Percentiles rank a stretch among this genome's conserved stretches.
Evolutionary conservation across 2,329 filamentous ascomycete species (phyloP).

Genomic region (Daldinia eschscholtzii): DNA sequence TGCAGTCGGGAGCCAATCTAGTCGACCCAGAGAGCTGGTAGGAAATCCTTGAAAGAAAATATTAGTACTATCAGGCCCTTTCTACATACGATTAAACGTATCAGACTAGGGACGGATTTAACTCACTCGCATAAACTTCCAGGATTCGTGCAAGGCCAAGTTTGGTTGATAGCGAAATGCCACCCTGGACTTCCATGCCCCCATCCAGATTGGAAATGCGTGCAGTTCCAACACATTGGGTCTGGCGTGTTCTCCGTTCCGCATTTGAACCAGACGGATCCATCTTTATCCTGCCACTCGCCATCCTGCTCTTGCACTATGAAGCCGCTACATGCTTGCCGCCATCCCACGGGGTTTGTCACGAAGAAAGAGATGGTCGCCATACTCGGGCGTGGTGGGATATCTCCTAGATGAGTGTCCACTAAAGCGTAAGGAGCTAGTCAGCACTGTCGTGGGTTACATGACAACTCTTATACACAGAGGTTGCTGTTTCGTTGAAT

Average conservation of each 20-base stretch:
- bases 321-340: constrained; percentile 25
- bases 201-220: constrained; percentile 31
- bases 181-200: constrained; percentile 21
- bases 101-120: background rate
- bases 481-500: background rate
- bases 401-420: constrained; percentile 19
- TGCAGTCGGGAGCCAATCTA: constrained; percentile 17
- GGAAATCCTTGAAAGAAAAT: constrained; percentile 5
- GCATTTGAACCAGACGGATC: constrained; percentile 26
- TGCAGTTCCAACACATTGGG: constrained; percentile 24
- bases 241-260: constrained; percentile 23
- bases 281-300: constrained; percentile 27
- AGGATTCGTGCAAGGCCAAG: constrained; percentile 16
- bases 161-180: constrained; percentile 29
- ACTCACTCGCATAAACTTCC: constrained; percentile 11
- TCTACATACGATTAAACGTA: background rate
- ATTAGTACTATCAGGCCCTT: constrained; percentile 3
- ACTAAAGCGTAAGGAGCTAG: constrained; percentile 1
- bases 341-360: background rate
- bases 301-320: constrained; percentile 11
- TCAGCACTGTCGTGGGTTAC: background rate
- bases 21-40: constrained; percentile 23
- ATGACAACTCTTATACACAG: background rate
- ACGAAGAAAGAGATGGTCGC: constrained; percentile 20
- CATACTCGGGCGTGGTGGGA: constrained; percentile 22